Evolutionary conservation across 1,284 basidiomycete genomes (phyloP), one percentile per base, ranked within the genome.

Genomic region (Mycena citricolor): DNA sequence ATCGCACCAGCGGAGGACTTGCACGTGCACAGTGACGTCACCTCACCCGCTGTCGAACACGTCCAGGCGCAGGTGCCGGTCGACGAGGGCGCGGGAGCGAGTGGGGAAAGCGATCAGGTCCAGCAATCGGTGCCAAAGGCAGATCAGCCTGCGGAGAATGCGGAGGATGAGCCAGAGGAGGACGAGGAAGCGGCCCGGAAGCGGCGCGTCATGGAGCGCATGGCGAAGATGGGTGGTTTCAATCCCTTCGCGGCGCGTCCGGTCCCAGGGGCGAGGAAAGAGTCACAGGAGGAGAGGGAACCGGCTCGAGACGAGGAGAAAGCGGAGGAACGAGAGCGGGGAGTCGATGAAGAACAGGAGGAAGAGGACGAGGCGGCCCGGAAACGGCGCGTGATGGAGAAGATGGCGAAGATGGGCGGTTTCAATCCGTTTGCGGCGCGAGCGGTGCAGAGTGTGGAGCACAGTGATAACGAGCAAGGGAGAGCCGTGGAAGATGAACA

Each of bases 161-260:
- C 30, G 19, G 7, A 24, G 14, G 24, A 10, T 17, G 38, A 25
- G 10, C 38, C 25, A 31, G 12, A 19, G 10, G 17, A 30, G 24
- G 20, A 30, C 17, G 44, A 41, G 23, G 79, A 77, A 49, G 69
- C 59, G 23, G 63, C 70, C 4, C 74, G 77, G 25, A 71, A 74
- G 25, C 72, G 72, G 53, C 76, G 76, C 44, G 74, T 83, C 26
- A 75, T 79, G n/a, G 81, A 79, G 51, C 74, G 71, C 34, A 58
- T 85, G 31, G 76, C 77, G 2, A 77, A 80, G 62, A 80, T 78
- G 68, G 83, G 82, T 10, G 85, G 77, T 19, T 66, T 83, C 56
- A 85, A 83, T 57, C 78, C 81, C 1, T 73, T 83, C 47, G 68
- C 73, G 0, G 65, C 65, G 8, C 63, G 68, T 41, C 65, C 70